Base-by-base conservation (phyloP, 2,329 filamentous ascomycete species). In the Tolypocladium tundrense region DNA sequence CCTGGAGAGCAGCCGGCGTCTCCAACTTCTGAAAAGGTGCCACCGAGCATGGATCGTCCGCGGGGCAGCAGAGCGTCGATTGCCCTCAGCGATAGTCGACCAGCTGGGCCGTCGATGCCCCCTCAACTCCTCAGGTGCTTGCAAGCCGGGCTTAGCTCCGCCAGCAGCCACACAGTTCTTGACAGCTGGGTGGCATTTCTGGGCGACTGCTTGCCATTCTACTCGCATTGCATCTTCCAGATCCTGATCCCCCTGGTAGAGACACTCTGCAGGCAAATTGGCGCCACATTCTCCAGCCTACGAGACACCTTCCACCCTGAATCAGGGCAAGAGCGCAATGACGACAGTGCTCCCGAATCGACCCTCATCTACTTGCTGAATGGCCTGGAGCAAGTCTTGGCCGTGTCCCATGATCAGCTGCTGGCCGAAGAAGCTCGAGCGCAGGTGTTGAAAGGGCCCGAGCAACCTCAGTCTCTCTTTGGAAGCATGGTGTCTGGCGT, bases 401-500 rank as follows among this genome's bases (percentile, higher is more conserved):
- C 92, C 21, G 85, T 86, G 65, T 91, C 88, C 5, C 94, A 99
- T 71, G 89, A 96, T 65, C 87, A 87, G 59, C 77, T 97, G 24
- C 74, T 92, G 55, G 77, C 81, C 31, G 91, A 96, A 64, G 91
- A 96, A 72, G 82, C 85, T 45, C 84, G 83, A 61, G 79, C 81
- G 50, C 83, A 86, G 57, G 76, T 84, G 40, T 76, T 80, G 50
- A 96, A 96, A 73, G 87, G 85, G 60, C 90, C 91, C 27, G 90
- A 95, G 66, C 88, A 90, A 64, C 84, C 87, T 16, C 90, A 92
- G 68, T 87, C 91, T 6, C 93, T 97, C 69, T 96, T 97, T 67
- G 91, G 91, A 51, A 96, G 90, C 64, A 96, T 97, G 84, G 90
- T 96, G 1, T 94, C 91, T 1, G 91, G 91, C 1, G 90, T 96